phyloP scores from a whole-genome alignment of 768 basidiomycete genomes.

The Nidularia sp. region DNA sequence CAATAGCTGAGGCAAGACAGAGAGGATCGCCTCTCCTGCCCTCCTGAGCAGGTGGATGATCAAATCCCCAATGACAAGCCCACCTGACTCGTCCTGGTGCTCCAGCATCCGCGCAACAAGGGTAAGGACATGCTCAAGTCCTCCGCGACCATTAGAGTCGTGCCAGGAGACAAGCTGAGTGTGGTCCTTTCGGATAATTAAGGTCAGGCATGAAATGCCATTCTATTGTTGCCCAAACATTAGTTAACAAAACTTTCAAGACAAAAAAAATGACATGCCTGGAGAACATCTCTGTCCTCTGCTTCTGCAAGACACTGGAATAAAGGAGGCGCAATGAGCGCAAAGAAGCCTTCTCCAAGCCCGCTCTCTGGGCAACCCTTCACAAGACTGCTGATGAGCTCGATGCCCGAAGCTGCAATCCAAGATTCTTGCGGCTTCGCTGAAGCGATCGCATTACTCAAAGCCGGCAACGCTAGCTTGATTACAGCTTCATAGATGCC shows the following conservation, averaged over 20 bases:
- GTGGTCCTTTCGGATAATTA: constrained; percentile 84
- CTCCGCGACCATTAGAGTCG: constrained; percentile 61
- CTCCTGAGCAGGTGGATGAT: constrained; percentile 89
- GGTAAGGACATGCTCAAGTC: constrained; percentile 70
- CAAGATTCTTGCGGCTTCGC: constrained; percentile 65
- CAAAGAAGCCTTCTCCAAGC: constrained; percentile 81
- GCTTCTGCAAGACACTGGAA: constrained; percentile 65
- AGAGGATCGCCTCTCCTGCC: constrained; percentile 74
- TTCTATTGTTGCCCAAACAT: constrained; percentile 42
- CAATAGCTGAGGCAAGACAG: constrained; percentile 84
- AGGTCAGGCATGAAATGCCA: constrained; percentile 76
- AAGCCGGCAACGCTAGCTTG: constrained; percentile 64
- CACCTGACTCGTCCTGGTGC: constrained; percentile 85
- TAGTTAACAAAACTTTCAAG: no score
- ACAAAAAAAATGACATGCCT: constrained; percentile 34
- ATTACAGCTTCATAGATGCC: constrained; percentile 73
- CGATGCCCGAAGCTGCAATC: constrained; percentile 77
- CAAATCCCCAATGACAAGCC: constrained; percentile 89
- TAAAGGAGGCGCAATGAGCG: constrained; percentile 65
- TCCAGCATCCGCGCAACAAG: constrained; percentile 77
- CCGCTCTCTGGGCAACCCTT: constrained; percentile 58
- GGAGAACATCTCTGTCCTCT: constrained; percentile 84
- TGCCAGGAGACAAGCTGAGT: constrained; percentile 77
- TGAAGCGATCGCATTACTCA: constrained; percentile 61
- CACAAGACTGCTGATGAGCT: constrained; percentile 71